Percentiles rank a stretch among this genome's conserved stretches.
Conservation (phyloP, 2,329 filamentous ascomycete species). For the Fusarium abutilonis region DNA sequence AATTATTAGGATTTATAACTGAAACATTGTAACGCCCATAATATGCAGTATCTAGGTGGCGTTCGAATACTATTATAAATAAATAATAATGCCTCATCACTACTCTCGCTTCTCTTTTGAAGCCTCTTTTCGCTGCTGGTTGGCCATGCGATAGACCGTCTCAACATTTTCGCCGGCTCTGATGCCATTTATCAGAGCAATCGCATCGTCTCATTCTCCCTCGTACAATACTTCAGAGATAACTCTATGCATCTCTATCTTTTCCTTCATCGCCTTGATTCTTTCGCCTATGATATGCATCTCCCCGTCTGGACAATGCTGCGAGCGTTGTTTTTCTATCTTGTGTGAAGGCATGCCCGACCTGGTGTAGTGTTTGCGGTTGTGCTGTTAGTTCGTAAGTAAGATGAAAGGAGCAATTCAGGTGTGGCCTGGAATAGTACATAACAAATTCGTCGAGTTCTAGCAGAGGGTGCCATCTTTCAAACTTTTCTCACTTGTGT, state of each 20-base stretch:
- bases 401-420: accelerated
- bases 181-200: background rate
- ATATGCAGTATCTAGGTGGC: too few species aligned
- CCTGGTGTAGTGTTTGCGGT: background rate
- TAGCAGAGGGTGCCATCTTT: background rate
- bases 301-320: background rate
- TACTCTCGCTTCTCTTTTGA: too few species aligned
- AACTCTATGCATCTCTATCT: background rate
- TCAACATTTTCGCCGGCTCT: background rate
- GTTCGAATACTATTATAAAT: too few species aligned
- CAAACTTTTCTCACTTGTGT: background rate
- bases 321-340: background rate
- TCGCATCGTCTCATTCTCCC: background rate
- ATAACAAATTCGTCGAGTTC: background rate
- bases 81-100: too few species aligned
- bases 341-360: background rate
- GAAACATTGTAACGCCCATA: too few species aligned
- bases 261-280: background rate
- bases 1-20: too few species aligned
- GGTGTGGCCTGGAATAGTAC: background rate
- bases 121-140: background rate
- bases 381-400: background rate
- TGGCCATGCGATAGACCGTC: background rate
- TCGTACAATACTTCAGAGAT: background rate
- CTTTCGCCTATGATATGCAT: background rate